A percentile compares a stretch with the other conserved stretches of the same genome.
phyloP scores from a whole-genome alignment of 1,284 basidiomycete genomes.

The Xanthoconium separans region DNA sequence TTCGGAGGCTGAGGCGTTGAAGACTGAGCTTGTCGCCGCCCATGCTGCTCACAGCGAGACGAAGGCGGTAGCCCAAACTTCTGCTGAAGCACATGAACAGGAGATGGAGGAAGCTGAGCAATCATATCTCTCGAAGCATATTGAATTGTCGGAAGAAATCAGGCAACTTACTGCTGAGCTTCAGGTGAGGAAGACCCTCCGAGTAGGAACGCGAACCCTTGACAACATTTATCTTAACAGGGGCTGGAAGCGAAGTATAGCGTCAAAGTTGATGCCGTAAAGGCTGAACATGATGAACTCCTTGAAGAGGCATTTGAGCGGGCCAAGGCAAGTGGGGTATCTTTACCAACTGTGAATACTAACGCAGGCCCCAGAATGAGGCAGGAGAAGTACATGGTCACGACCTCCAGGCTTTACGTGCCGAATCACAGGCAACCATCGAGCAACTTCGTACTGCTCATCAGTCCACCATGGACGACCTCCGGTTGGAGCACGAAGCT shows the following conservation, averaged over 20 bases:
- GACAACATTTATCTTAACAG: slow-evolving; percentile 36
- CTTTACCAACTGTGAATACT: background rate
- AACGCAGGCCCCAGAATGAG: slow-evolving; percentile 47
- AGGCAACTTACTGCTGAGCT: slow-evolving; percentile 58
- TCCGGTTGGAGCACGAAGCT: slow-evolving; percentile 62
- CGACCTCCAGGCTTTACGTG: slow-evolving; percentile 69
- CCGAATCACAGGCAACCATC: slow-evolving; percentile 61
- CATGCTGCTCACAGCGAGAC: slow-evolving; percentile 48
- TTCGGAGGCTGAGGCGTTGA: slow-evolving; percentile 46
- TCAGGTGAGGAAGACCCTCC: slow-evolving; percentile 44
- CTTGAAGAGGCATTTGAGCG: slow-evolving; percentile 70
- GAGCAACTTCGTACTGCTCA: slow-evolving; percentile 67
- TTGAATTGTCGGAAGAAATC: slow-evolving; percentile 59
- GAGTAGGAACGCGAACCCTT: background rate
- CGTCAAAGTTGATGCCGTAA: slow-evolving; percentile 63
- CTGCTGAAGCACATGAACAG: slow-evolving; percentile 46
- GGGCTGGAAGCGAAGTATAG: slow-evolving; percentile 67
- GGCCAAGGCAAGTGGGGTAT: slow-evolving; percentile 59
- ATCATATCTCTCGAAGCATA: slow-evolving; percentile 46
- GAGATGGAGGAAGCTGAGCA: slow-evolving; percentile 53
- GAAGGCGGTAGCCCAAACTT: slow-evolving; percentile 42
- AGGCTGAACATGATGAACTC: slow-evolving; percentile 62
- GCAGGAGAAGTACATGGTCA: slow-evolving; percentile 64
- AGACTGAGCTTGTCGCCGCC: slow-evolving; percentile 45
- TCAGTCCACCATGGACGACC: slow-evolving; percentile 53